Conservation (phyloP, 129 eudicot species). For the Silybum marianum region DNA sequence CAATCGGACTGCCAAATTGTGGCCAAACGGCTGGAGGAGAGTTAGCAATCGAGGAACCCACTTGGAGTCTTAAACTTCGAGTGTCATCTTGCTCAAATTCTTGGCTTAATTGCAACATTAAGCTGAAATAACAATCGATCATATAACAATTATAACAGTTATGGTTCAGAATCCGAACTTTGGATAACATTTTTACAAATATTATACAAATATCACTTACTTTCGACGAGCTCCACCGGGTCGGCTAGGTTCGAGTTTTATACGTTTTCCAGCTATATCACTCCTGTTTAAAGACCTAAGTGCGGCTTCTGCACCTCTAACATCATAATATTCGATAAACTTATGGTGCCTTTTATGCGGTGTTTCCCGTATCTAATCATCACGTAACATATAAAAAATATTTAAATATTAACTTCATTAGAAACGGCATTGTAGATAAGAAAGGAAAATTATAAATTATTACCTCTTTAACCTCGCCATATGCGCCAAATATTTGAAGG, state of each 20-base stretch:
- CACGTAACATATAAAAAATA: not conserved
- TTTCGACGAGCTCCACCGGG: slow-evolving; percentile 95
- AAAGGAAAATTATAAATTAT: not conserved
- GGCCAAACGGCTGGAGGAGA: slow-evolving; percentile 78
- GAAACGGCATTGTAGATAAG: not conserved
- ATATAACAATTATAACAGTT: not conserved
- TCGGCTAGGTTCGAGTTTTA: slow-evolving; percentile 94
- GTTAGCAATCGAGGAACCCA: slow-evolving; percentile 55
- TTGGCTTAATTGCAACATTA: slow-evolving; percentile 68
- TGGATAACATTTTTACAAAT: too few relatives aligned
- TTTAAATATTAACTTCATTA: not conserved
- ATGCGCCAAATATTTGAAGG: slow-evolving; percentile 84
- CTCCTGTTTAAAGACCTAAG: slow-evolving; percentile 79
- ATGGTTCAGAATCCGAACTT: not conserved
- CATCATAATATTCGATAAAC: slow-evolving; percentile 86
- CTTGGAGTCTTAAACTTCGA: slow-evolving; percentile 58
- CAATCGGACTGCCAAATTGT: slow-evolving; percentile 63
- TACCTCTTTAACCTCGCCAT: slow-evolving; percentile 95
- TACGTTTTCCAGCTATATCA: slow-evolving; percentile 94
- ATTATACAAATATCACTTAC: slow-evolving; percentile 34
- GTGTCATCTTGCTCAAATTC: slow-evolving; percentile 67
- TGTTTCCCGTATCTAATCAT: slow-evolving; percentile 80
- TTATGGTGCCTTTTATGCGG: slow-evolving; percentile 92
- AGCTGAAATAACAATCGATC: slow-evolving; percentile 36
- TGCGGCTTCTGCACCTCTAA: slow-evolving; percentile 92